Conservation (phyloP, 306 rosid genomes). For the Herpetospermum pedunculosum region DNA sequence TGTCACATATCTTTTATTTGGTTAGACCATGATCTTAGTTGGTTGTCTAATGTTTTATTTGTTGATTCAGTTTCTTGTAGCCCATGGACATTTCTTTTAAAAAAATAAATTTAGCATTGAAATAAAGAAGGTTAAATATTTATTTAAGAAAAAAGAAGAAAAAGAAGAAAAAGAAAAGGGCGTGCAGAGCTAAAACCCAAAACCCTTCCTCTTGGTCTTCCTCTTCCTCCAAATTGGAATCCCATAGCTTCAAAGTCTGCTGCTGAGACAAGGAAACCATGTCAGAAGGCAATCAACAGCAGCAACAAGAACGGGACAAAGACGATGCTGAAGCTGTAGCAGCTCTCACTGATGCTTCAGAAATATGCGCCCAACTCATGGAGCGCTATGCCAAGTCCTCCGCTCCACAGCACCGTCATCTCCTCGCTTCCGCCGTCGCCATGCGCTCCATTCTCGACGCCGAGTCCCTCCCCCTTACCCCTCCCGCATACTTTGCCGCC, state of each 20-base stretch:
- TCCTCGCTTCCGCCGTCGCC: slow-evolving; percentile 67
- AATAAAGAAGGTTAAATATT: too few relatives aligned
- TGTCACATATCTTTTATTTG: too few relatives aligned
- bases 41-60: too few relatives aligned
- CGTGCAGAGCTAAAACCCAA: background rate
- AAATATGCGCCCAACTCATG: slow-evolving; percentile 78
- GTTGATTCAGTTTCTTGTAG: too few relatives aligned
- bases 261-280: slow-evolving; percentile 15
- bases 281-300: slow-evolving; percentile 23
- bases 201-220: background rate
- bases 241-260: background rate
- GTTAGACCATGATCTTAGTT: too few relatives aligned
- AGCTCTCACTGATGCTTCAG: slow-evolving; percentile 34
- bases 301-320: slow-evolving; percentile 5
- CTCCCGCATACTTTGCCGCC: slow-evolving; percentile 62
- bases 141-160: background rate
- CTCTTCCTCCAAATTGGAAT: background rate
- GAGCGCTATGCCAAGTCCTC: slow-evolving; percentile 75
- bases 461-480: slow-evolving; percentile 67
- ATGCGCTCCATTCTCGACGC: slow-evolving; percentile 53
- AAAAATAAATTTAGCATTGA: too few relatives aligned
- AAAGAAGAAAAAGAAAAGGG: background rate
- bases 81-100: too few relatives aligned
- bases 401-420: slow-evolving; percentile 86
- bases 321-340: slow-evolving; percentile 22